Percentiles rank a stretch among this genome's conserved stretches.
Evolutionary conservation across 371 early-diverging fungal genomes (phyloP).

Genomic region (Polyrhizophydium stewartii): DNA sequence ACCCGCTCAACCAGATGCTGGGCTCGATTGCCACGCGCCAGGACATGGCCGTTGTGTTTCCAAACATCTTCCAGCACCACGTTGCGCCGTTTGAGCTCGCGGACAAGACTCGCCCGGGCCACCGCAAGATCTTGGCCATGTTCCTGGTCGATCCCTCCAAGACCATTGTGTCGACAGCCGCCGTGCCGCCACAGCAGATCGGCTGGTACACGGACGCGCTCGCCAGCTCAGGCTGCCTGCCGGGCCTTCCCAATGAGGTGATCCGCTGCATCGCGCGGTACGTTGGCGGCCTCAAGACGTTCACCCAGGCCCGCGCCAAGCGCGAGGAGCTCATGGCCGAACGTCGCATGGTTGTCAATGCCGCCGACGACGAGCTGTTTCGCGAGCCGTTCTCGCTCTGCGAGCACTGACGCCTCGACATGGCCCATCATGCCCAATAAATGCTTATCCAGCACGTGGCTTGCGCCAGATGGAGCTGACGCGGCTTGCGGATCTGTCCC

Average conservation of each 20-base stretch:
- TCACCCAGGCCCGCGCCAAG: no score
- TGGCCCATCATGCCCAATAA: no score
- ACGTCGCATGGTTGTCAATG: no score
- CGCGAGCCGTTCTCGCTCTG: no score
- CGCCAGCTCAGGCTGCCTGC: neutral
- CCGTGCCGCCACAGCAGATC: slow-evolving; percentile 42
- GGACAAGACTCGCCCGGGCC: slow-evolving; percentile 47
- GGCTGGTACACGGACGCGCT: slow-evolving; percentile 24
- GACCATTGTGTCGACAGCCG: slow-evolving; percentile 26
- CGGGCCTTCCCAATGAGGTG: neutral
- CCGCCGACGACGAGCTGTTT: no score
- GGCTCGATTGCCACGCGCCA: slow-evolving; percentile 11
- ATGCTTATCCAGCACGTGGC: no score
- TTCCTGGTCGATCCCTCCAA: slow-evolving; percentile 44
- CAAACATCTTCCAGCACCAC: slow-evolving; percentile 61
- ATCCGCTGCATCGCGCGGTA: no score
- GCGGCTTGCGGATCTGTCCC: no score
- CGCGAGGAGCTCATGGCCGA: no score
- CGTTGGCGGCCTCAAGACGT: no score
- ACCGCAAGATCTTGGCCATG: slow-evolving; percentile 49
- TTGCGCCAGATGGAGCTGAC: no score
- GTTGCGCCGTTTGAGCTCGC: slow-evolving; percentile 33
- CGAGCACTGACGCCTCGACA: no score
- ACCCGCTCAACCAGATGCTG: slow-evolving; percentile 8
- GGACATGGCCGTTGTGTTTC: slow-evolving; percentile 56